Evolutionary conservation across 345 rosid species (phyloP), one percentile per base, ranked within the genome.

Genomic region (Anastatica hierochuntica): DNA sequence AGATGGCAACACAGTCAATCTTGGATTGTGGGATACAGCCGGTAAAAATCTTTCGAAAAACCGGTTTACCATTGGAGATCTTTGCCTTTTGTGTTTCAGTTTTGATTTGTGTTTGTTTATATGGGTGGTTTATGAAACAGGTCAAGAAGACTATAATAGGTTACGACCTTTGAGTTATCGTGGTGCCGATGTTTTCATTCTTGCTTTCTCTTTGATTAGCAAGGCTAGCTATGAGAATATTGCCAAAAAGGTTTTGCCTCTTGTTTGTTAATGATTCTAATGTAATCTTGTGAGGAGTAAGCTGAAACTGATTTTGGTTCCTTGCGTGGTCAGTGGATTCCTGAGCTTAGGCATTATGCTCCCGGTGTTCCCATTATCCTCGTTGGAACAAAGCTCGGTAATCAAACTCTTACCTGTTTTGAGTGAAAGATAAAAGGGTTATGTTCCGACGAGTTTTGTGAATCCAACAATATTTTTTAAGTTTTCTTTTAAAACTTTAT

Each of bases 181-280:
- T n/a, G n/a, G n/a, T n/a, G n/a, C n/a, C n/a, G n/a, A n/a, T n/a
- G n/a, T n/a, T n/a, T n/a, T n/a, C n/a, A n/a, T n/a, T n/a, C n/a
- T n/a, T n/a, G n/a, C 92, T 5, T 90, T 90, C 74, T 90, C 98
- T 66, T 80, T 90, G 21, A 90, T 90, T 58, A 90, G 98, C 88
- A 90, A 90, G 75, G 98, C 98, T 68, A 90, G 98, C 72, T 90
- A 90, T 54, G 98, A 90, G 70, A 90, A 87, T 37, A 82, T 88
- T 35, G 79, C 98, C 43, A 88, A 90, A 71, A 90, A 90, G 96
- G 98, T 84, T 58, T 33, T 6, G 8, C 16, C 42, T 36, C 6
- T 38, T 24, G n/a, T 29, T 29, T 6, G 3, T 8, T 50, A 3
- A 26, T 37, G 2, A 6, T 58, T 34, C 43, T n/a, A n/a, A 14